These are phyloP conservation scores for Dioscorea zingiberensis DNA, from an alignment of 106 monocot species.

Conservation along the genomic window DNA sequence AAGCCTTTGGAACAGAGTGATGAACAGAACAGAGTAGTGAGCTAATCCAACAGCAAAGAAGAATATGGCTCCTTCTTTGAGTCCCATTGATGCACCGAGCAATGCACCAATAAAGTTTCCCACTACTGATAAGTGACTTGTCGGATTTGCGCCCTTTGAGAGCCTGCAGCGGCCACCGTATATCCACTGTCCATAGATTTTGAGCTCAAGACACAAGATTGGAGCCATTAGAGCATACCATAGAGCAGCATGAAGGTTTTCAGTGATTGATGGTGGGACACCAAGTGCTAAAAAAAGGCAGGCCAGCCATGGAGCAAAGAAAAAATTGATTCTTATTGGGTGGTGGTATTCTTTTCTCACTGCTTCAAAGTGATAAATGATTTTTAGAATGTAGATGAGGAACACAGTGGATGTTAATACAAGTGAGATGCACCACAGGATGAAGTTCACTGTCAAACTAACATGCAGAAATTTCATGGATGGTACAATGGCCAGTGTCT, in stretches of 20 bases:
- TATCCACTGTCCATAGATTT: constrained; percentile 23
- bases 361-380: constrained; percentile 22
- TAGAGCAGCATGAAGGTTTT: background rate
- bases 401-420: background rate
- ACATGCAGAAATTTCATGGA: constrained; percentile 13
- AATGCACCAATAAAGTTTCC: constrained; percentile 8
- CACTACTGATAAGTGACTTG: constrained; percentile 1
- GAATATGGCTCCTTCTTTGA: constrained; percentile 10
- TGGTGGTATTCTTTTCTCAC: constrained; percentile 21
- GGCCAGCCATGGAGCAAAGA: constrained; percentile 28
- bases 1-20: constrained; percentile 23
- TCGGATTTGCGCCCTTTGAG: constrained; percentile 14
- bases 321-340: constrained; percentile 20
- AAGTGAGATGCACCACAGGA: constrained; percentile 22
- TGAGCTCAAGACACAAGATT: constrained; percentile 17
- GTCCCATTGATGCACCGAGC: constrained; percentile 10
- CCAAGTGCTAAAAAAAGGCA: constrained; percentile 22
- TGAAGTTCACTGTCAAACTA: constrained; percentile 8
- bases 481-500: constrained; percentile 4
- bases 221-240: constrained; percentile 20
- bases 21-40: constrained; percentile 16
- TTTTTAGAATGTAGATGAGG: constrained; percentile 13
- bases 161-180: constrained; percentile 13
- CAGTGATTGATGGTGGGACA: constrained; percentile 6
- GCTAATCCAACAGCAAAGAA: constrained; percentile 18